A percentile compares a stretch with the other conserved stretches of the same genome.
phyloP scores from a whole-genome alignment of 768 basidiomycete species.

The Termitomyces sp. region DNA sequence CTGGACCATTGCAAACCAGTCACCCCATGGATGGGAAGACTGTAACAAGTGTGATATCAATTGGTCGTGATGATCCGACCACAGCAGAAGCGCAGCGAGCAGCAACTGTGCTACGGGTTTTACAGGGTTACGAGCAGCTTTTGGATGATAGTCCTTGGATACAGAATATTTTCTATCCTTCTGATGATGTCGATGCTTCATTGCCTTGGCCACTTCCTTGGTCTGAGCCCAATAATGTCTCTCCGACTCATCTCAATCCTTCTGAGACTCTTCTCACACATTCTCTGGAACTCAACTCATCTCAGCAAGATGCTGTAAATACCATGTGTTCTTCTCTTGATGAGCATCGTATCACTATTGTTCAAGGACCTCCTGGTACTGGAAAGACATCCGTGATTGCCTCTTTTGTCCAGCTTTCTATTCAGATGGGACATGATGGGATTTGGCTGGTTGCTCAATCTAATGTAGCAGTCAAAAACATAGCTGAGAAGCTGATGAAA shows the following conservation, averaged over 20 bases:
- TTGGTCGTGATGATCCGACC: slow-evolving; percentile 53
- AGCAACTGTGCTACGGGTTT: slow-evolving; percentile 31
- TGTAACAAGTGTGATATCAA: slow-evolving; percentile 36
- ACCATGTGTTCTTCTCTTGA: slow-evolving; percentile 36
- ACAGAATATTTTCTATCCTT: slow-evolving; percentile 40
- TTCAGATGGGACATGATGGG: slow-evolving; percentile 32
- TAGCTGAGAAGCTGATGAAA: slow-evolving; percentile 70
- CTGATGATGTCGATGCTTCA: slow-evolving; percentile 9
- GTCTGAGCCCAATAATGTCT: slow-evolving; percentile 11
- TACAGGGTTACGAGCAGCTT: slow-evolving; percentile 32
- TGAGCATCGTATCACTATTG: slow-evolving; percentile 31
- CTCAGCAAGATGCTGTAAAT: slow-evolving; percentile 43
- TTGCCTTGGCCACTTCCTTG: slow-evolving; percentile 38
- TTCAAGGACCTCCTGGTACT: slow-evolving; percentile 61
- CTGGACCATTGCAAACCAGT: slow-evolving; percentile 23
- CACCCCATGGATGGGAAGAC: slow-evolving; percentile 21
- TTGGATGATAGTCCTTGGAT: slow-evolving; percentile 41
- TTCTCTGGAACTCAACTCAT: slow-evolving; percentile 30
- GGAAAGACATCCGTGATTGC: slow-evolving; percentile 75
- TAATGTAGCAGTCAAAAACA: slow-evolving; percentile 87
- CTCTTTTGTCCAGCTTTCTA: slow-evolving; percentile 46
- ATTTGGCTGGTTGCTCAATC: slow-evolving; percentile 84
- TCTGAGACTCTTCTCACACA: background rate
- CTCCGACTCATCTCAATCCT: background rate
- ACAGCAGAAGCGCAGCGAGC: slow-evolving; percentile 47